These are phyloP conservation scores for Discostella stelligera DNA, from an alignment of 352 stramenopile genomes.

Conservation along the genomic window DNA sequence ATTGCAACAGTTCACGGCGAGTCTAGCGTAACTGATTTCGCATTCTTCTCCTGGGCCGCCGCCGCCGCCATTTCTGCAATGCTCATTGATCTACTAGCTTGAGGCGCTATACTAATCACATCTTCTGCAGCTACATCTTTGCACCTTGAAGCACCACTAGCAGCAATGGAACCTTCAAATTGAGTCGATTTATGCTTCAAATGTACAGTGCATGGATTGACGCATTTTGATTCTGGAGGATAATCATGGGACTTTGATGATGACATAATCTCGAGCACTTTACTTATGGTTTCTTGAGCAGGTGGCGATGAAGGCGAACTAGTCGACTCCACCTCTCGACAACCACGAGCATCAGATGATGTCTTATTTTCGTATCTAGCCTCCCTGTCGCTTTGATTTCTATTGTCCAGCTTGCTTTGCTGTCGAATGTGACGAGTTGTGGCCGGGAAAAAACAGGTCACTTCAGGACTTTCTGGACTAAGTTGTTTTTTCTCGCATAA, in stretches of 20 bases:
- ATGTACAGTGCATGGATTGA: neutral
- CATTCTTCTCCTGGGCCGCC: slow-evolving; percentile 36
- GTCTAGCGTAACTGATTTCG: neutral
- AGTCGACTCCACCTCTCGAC: neutral
- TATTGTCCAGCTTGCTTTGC: neutral
- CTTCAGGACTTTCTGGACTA: neutral
- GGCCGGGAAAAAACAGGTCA: slow-evolving; percentile 23
- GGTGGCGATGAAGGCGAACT: neutral
- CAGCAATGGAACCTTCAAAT: neutral
- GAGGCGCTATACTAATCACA: neutral
- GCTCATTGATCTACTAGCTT: slow-evolving; percentile 4
- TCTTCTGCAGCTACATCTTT: neutral
- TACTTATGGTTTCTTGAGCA: neutral
- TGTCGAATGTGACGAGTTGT: slow-evolving; percentile 16
- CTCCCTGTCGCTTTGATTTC: slow-evolving; percentile 10
- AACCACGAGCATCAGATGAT: slow-evolving; percentile 10
- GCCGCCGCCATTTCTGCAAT: slow-evolving; percentile 47
- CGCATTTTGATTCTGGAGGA: neutral
- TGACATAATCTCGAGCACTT: neutral
- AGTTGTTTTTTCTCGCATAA: neutral
- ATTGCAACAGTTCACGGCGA: neutral
- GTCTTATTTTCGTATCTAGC: slow-evolving; percentile 22
- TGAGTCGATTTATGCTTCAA: no score
- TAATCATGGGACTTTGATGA: neutral
- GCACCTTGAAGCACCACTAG: neutral